These are phyloP conservation scores for Helicostylum pulchrum DNA, from an alignment of 192 early-diverging fungal genomes.

Conservation along the genomic window DNA sequence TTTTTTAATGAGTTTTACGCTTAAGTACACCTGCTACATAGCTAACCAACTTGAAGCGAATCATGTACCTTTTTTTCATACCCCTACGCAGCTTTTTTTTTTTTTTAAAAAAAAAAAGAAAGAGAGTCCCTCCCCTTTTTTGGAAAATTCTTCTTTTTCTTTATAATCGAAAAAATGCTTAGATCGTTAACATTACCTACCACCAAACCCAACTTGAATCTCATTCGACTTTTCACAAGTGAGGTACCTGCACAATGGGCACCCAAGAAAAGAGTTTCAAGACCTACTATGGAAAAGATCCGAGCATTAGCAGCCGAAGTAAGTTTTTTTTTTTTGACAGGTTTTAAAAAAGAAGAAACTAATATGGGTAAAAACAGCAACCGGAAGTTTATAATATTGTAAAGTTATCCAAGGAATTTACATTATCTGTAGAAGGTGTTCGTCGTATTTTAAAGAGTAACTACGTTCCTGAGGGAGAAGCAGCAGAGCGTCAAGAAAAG, in stretches of 20 bases:
- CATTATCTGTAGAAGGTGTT: conserved; percentile 48
- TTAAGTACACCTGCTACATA: no score
- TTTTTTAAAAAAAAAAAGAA: no score
- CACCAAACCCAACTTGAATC: no score
- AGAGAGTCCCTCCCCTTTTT: not conserved
- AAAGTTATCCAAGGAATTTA: conserved; percentile 47
- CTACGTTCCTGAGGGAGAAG: conserved; percentile 34
- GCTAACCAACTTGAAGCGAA: no score
- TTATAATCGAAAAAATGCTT: not conserved
- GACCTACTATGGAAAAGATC: conserved; percentile 23
- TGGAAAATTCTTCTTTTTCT: not conserved
- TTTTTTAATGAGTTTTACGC: no score
- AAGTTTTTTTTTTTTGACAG: not conserved
- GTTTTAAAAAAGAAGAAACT: not conserved
- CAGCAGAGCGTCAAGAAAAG: conserved; percentile 37
- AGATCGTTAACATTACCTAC: not conserved
- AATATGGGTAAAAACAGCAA: conserved; percentile 29
- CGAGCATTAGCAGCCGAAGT: conserved; percentile 12
- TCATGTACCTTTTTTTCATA: no score
- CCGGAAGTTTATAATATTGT: conserved; percentile 44
- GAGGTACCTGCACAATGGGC: not conserved
- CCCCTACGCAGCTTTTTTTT: no score
- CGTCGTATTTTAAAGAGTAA: conserved; percentile 52
- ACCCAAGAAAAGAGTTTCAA: conserved; percentile 23
- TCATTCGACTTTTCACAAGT: not conserved